Base-by-base conservation (phyloP, 2,329 filamentous ascomycete species). In the Talaromyces funiculosus region DNA sequence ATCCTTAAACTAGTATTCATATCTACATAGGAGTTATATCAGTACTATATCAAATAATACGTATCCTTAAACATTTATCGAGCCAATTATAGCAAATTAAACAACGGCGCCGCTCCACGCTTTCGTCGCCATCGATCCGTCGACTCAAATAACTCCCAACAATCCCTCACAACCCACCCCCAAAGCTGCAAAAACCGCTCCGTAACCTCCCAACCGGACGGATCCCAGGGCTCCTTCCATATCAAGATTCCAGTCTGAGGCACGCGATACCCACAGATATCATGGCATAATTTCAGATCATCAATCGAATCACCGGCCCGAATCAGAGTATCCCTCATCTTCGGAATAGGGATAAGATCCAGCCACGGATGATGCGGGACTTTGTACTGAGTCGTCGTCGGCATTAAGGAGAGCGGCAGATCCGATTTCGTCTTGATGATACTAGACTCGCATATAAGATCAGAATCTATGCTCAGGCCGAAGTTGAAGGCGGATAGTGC, bases 161-260 rank as follows among this genome's bases (percentile, higher is more conserved):
- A 69, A 37, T 67, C 64, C 57, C 63, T 56, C 42, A 73, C 65
- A 38, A 68, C 60, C 63, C 68, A 72, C 18, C 68, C 69, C 71
- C 69, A 73, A 57, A 66, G 63, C 29, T 31, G 43, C 57, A 64
- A 63, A 64, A 71, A 71, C 10, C 63, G 37, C 51, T 64, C 64
- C 1, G 63, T 64, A 20, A 72, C 55, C 51, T 72, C 70, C 69
- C 70, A 72, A 0, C 67, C 67, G 4, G 51, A 61, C 8, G 68
- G 64, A 62, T 72, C 67, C 66, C 69, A 71, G 37, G 69, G 68
- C 38, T 63, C 64, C 7, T 66, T 65, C 69, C 71, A 72, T 20
- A 73, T 64, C 53, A 66, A 67, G 14, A 71, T 59, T 18, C 64
- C 65, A 22, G 55, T 61, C 45, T 51, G 26, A 4, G 43, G 20